These are phyloP conservation scores for Amorphotheca resinae DNA, from an alignment of 495 filamentous ascomycete genomes.

Conservation along the genomic window DNA sequence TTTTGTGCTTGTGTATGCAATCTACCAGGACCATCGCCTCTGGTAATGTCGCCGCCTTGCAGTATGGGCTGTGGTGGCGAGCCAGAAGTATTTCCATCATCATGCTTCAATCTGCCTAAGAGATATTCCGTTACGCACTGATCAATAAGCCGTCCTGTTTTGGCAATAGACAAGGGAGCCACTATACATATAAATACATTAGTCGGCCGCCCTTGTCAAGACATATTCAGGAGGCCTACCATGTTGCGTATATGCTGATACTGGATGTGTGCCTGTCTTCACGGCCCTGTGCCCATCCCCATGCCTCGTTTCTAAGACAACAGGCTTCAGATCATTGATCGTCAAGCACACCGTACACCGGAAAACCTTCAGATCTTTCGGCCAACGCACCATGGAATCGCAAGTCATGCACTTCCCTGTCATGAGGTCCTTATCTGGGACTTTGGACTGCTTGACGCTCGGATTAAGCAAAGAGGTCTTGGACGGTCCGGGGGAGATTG, in stretches of 20 bases:
- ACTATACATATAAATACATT: constrained; percentile 6
- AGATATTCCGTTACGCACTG: constrained; percentile 41
- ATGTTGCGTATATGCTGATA: not conserved
- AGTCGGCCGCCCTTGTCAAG: no score
- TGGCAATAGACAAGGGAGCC: constrained; percentile 30
- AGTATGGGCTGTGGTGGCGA: no score
- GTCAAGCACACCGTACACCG: constrained; percentile 78
- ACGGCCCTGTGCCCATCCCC: constrained; percentile 13
- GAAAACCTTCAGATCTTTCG: constrained; percentile 60
- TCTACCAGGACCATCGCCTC: no score
- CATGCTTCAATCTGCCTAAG: constrained; percentile 19
- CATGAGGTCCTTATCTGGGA: constrained; percentile 29
- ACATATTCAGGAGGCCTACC: no score
- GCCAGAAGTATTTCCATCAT: constrained; percentile 2
- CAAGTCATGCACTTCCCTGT: constrained; percentile 76
- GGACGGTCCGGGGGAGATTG: not conserved
- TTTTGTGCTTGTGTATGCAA: no score
- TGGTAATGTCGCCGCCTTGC: no score
- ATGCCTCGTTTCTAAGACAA: constrained; percentile 13
- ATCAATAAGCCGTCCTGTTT: constrained; percentile 39
- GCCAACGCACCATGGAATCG: constrained; percentile 71
- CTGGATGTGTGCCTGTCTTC: constrained; percentile 4
- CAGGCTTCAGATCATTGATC: constrained; percentile 65
- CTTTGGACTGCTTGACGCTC: constrained; percentile 6
- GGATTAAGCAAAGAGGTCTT: not conserved